A percentile compares a stretch with the other conserved stretches of the same genome.
These are phyloP conservation scores for Colletotrichum kahawae DNA, from an alignment of 2,329 filamentous ascomycete genomes.

Conservation along the genomic window DNA sequence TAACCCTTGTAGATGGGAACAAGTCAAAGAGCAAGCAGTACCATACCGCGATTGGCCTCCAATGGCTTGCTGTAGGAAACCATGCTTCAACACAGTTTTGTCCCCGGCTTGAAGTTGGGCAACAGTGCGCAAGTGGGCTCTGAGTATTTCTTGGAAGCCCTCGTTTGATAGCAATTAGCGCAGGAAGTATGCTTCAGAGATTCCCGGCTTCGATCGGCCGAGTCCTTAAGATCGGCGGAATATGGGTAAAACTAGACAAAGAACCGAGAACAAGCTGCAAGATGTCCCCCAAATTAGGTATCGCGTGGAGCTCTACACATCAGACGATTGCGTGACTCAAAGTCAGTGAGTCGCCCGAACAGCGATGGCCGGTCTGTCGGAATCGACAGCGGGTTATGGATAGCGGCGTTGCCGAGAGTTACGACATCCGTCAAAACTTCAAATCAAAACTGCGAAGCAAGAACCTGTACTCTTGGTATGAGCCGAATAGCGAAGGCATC, in stretches of 20 bases:
- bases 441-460: neutral
- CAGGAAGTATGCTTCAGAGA: neutral
- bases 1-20: neutral
- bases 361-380: neutral
- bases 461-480: neutral
- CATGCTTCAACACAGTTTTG: neutral
- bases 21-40: neutral
- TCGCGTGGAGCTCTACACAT: neutral
- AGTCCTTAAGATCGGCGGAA: neutral
- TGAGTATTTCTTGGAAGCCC: neutral
- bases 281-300: neutral
- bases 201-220: neutral
- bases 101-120: neutral
- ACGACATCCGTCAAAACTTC: neutral
- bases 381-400: neutral
- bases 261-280: neutral
- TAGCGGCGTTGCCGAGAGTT: neutral
- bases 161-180: neutral
- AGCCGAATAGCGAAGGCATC: neutral
- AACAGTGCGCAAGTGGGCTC: neutral
- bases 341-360: neutral
- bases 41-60: neutral
- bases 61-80: neutral
- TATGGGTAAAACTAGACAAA: neutral
- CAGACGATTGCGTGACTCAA: neutral